phyloP scores from a whole-genome alignment of 1,139 yeast species.

The Lodderomyces theae region DNA sequence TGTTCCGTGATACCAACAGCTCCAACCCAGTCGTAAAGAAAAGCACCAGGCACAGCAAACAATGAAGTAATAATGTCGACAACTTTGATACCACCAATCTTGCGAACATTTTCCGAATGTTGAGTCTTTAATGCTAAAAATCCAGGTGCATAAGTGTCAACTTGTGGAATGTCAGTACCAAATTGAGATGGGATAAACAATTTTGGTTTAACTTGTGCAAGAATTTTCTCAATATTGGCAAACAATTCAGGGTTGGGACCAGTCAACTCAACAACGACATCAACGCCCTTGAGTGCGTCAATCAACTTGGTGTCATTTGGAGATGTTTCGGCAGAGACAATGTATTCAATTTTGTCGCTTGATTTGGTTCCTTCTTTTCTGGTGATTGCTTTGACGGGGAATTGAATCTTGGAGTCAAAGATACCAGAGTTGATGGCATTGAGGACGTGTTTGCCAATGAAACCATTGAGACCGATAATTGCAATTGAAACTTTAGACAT shows the following conservation, averaged over 20 bases:
- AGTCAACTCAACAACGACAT: constrained; percentile 49
- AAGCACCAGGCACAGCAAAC: constrained; percentile 43
- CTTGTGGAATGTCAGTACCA: constrained; percentile 41
- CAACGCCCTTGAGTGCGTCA: constrained; percentile 39
- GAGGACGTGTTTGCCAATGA: constrained; percentile 47
- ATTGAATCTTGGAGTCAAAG: constrained; percentile 40
- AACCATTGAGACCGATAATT: constrained; percentile 52
- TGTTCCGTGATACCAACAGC: constrained; percentile 35
- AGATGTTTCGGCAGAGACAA: constrained; percentile 27
- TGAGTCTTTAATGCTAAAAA: constrained; percentile 35
- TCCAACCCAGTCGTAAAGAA: constrained; percentile 32
- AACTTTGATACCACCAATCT: constrained; percentile 35
- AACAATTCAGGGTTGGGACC: constrained; percentile 25
- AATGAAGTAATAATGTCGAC: constrained; percentile 46
- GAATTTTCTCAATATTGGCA: constrained; percentile 30
- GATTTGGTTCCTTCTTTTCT: constrained; percentile 37
- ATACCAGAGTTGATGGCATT: constrained; percentile 43
- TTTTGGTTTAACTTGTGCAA: constrained; percentile 44
- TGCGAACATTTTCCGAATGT: constrained; percentile 41
- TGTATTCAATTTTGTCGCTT: constrained; percentile 41
- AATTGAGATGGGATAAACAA: constrained; percentile 63
- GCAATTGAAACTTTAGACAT: constrained; percentile 38
- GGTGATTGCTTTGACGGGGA: constrained; percentile 53
- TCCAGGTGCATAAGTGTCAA: constrained; percentile 27
- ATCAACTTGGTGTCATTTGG: constrained; percentile 19